These are phyloP conservation scores for Phytophthora pseudosyringae DNA, from an alignment of 352 stramenopile species.

Conservation along the genomic window DNA sequence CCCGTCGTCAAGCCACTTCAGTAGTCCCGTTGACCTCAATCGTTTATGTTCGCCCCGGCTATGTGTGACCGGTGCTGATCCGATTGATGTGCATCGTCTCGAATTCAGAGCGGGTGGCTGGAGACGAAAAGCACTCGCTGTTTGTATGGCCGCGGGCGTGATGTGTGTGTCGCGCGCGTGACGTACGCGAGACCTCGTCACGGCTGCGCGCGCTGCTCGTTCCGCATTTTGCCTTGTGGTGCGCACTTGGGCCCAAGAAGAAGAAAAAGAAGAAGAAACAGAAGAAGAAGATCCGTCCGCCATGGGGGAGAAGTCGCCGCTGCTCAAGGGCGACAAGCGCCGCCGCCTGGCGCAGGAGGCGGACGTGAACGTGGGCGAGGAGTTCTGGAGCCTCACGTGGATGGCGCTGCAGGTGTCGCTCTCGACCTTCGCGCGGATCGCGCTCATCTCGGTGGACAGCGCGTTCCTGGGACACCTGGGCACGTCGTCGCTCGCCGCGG, in stretches of 20 bases:
- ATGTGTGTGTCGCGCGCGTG: slow-evolving; percentile 10
- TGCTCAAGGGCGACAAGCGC: slow-evolving; percentile 11
- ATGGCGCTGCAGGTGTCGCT: slow-evolving; percentile 86
- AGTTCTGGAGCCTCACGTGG: slow-evolving; percentile 72
- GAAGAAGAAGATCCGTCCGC: not conserved
- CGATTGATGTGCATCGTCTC: slow-evolving; percentile 3
- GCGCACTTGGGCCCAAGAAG: not conserved
- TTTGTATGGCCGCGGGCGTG: not conserved
- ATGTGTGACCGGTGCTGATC: not conserved
- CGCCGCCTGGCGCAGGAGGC: slow-evolving; percentile 33
- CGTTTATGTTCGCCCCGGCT: not conserved
- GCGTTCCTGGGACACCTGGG: slow-evolving; percentile 81
- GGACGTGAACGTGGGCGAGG: slow-evolving; percentile 54
- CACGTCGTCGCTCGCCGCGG: slow-evolving; percentile 71
- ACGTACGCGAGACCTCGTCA: not conserved
- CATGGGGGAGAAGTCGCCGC: slow-evolving; percentile 29
- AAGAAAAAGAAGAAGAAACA: not conserved
- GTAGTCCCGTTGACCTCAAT: not conserved
- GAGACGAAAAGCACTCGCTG: not conserved
- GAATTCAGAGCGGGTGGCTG: not conserved
- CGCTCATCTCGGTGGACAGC: slow-evolving; percentile 78
- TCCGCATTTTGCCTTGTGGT: slow-evolving; percentile 14
- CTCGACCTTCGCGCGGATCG: slow-evolving; percentile 78
- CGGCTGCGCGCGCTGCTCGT: slow-evolving; percentile 13
- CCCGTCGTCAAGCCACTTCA: too few species aligned